Base-by-base conservation (phyloP, 768 basidiomycete genomes). In the Tricholoma bakamatsutake region DNA sequence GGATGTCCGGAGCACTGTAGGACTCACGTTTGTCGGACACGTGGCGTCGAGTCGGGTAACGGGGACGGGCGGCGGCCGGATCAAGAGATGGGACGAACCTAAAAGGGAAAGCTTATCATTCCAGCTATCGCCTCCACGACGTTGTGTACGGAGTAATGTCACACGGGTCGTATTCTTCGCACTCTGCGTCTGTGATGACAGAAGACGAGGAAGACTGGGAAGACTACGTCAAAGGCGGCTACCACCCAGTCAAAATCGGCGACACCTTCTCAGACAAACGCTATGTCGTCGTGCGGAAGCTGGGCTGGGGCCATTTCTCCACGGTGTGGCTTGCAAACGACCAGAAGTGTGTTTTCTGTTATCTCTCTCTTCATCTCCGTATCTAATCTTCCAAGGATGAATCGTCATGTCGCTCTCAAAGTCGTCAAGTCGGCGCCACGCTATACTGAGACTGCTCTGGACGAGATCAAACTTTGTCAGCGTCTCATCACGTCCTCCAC, bases 381-480 rank as follows among this genome's bases (percentile, higher is more conserved):
- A 58, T 51, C 53, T 52, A 57, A 55, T 52, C 55, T 24, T 13
- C 11, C 8, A 73, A 99, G 96, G 67, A 79, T 93, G 74, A 86
- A 90, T 63, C 90, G 93, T 49, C 97, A 99, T 73, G 97, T 99
- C 64, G 97, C 97, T 12, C 87, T 99, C 69, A 99, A 99, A 73
- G 92, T 99, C 66, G 97, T 99, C 70, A 99, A 98, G 72, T 97
- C 95, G 13, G 97, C 96, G 0, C 85, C 88, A 0, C 80, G 97
- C 49, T 99, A 99, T 72, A 99, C 96, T 0, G 96, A 99, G 68
- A 99, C 97, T 0, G 97, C 97, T 0, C 77, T 98, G 33, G 97
- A 99, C 75, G 97, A 99, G 75, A 98, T 99, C 74, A 98, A 98
- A 69, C 88, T 99, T 2, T 82, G 98, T 17, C 94, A 98, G 65